Evolutionary conservation across 208 protist species (phyloP).

Genomic region (Spongospora subterranea): DNA sequence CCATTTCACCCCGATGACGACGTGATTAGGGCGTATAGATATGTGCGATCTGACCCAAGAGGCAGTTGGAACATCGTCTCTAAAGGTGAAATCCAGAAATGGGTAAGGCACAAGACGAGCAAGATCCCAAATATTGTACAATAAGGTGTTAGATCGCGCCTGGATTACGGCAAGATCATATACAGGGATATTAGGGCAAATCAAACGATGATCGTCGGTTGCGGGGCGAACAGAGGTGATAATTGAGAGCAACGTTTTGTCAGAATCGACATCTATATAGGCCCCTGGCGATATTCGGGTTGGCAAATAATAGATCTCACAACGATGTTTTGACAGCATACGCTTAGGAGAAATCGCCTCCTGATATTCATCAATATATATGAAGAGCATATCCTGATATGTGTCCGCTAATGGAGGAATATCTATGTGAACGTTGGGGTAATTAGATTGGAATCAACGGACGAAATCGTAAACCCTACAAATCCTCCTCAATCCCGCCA

Average conservation of each 20-base stretch:
- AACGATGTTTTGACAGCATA: not conserved
- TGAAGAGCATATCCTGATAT: conserved; percentile 33
- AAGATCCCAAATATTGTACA: not conserved
- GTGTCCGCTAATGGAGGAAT: not conserved
- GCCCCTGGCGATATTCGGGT: not conserved
- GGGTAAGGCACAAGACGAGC: too few relatives aligned
- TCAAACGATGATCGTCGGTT: not conserved
- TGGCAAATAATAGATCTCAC: not conserved
- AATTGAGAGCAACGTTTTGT: not conserved
- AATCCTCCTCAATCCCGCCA: not conserved
- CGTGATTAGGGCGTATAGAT: not conserved
- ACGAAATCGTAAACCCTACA: not conserved
- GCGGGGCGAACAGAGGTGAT: not conserved
- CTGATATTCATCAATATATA: conserved; percentile 45
- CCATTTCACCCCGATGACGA: not conserved
- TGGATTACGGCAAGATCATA: not conserved
- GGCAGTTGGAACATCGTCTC: not conserved
- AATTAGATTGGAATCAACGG: not conserved
- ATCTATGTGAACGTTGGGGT: not conserved
- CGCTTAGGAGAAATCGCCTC: not conserved
- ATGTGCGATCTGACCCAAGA: not conserved
- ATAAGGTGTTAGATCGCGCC: not conserved
- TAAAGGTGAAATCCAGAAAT: not conserved
- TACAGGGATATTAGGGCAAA: not conserved
- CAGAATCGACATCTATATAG: not conserved